These are phyloP conservation scores for Aspergillus aculeatinus DNA, from an alignment of 2,329 filamentous ascomycete species.

Conservation along the genomic window DNA sequence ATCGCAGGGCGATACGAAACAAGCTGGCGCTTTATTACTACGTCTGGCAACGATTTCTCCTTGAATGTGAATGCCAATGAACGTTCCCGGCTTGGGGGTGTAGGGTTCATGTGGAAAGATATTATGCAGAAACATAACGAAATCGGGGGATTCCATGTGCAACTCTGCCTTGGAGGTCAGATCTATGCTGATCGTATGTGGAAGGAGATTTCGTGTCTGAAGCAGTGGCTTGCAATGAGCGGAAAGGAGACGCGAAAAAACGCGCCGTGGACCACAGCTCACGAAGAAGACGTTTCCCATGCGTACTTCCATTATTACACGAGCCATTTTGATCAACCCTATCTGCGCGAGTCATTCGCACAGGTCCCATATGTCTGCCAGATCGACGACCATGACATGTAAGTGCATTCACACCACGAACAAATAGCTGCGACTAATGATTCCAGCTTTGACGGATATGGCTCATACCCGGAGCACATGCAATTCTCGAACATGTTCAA, in stretches of 20 bases:
- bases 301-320: conserved; percentile 99
- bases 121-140: conserved; percentile 96
- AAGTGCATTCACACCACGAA: conserved; percentile 47
- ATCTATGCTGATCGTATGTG: conserved; percentile 94
- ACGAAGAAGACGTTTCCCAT: conserved; percentile 93
- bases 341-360: conserved; percentile 89
- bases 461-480: conserved; percentile 97
- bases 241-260: conserved; percentile 92
- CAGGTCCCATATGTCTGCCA: conserved; percentile 94
- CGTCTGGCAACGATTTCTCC: conserved; percentile 94
- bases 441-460: conserved; percentile 87
- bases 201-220: conserved; percentile 91
- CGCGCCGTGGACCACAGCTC: conserved; percentile 85
- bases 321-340: conserved; percentile 95
- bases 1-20: conserved; percentile 87
- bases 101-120: conserved; percentile 98
- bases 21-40: conserved; percentile 92
- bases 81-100: conserved; percentile 77
- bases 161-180: conserved; percentile 88
- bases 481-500: conserved; percentile 97
- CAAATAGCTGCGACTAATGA: conserved; percentile 15
- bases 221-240: conserved; percentile 91
- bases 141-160: conserved; percentile 91
- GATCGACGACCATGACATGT: conserved; percentile 98
- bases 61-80: conserved; percentile 84